phyloP scores from a whole-genome alignment of 345 rosid species.

The Populus ilicifolia region DNA sequence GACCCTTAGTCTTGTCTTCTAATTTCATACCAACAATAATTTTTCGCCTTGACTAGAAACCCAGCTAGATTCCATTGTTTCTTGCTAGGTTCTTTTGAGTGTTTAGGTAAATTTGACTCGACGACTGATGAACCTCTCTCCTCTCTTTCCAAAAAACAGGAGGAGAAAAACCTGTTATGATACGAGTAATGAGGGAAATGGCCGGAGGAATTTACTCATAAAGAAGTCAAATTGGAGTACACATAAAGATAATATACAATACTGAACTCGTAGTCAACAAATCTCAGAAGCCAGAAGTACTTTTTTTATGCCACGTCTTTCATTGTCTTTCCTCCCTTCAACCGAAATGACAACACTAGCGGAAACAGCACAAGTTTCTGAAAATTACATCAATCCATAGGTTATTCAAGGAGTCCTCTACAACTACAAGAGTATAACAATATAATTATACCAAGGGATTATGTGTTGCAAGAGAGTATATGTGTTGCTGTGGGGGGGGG shows the following conservation, averaged over 20 bases:
- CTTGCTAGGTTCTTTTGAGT: constrained; percentile 1
- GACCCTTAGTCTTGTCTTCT: constrained; percentile 7
- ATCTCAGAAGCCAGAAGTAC: neutral
- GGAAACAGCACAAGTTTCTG: neutral
- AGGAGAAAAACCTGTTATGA: constrained; percentile 27
- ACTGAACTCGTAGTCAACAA: neutral
- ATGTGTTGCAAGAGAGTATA: too few species aligned
- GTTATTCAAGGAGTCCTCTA: neutral
- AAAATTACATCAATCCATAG: neutral
- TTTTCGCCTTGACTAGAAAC: neutral
- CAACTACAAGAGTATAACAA: neutral
- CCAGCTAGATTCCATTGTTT: constrained; percentile 13
- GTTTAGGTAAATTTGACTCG: neutral
- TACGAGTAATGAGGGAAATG: constrained; percentile 35
- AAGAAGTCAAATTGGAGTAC: constrained; percentile 2
- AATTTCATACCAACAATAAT: neutral
- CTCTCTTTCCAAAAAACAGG: neutral
- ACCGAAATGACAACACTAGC: constrained; percentile 20
- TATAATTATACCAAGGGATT: neutral
- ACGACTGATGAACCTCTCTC: neutral
- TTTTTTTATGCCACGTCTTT: constrained; percentile 16
- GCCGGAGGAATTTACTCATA: constrained; percentile 8
- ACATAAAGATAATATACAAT: neutral
- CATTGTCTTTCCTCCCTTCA: neutral
- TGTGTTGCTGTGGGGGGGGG: too few species aligned